Conservation (phyloP, 2,329 filamentous ascomycete species). For the Neobulgaria alba region DNA sequence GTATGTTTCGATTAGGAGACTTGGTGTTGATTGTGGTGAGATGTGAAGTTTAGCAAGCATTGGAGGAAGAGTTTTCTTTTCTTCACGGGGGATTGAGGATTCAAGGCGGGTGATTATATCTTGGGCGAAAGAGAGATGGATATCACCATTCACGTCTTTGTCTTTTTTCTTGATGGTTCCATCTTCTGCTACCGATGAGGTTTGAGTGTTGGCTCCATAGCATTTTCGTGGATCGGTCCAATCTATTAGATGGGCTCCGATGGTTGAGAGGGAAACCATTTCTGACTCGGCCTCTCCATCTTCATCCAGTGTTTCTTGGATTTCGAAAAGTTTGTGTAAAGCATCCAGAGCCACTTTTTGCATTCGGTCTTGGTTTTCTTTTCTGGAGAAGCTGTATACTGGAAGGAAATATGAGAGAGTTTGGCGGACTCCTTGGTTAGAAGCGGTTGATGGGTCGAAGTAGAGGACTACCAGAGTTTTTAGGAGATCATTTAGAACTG, state of each 20-base stretch:
- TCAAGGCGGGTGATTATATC: slow-evolving; percentile 70
- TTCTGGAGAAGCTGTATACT: slow-evolving; percentile 81
- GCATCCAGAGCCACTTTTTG: slow-evolving; percentile 63
- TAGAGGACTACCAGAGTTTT: slow-evolving; percentile 78
- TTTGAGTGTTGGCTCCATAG: slow-evolving; percentile 40
- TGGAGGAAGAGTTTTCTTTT: slow-evolving; percentile 71
- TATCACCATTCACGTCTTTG: slow-evolving; percentile 62
- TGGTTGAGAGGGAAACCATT: slow-evolving; percentile 69
- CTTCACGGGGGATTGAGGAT: slow-evolving; percentile 56
- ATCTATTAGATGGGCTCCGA: slow-evolving; percentile 78
- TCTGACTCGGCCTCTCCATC: slow-evolving; percentile 68
- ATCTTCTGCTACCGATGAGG: slow-evolving; percentile 34
- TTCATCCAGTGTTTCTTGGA: slow-evolving; percentile 63
- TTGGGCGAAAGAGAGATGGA: slow-evolving; percentile 70
- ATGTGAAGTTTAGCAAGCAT: slow-evolving; percentile 79
- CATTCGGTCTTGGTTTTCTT: slow-evolving; percentile 79
- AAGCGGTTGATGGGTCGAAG: slow-evolving; percentile 75
- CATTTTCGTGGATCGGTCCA: slow-evolving; percentile 91
- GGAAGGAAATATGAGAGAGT: slow-evolving; percentile 89
- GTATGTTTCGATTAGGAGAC: slow-evolving; percentile 50
- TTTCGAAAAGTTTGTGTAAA: slow-evolving; percentile 64
- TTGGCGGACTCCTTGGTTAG: slow-evolving; percentile 77
- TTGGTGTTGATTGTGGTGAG: slow-evolving; percentile 53
- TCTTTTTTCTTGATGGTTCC: slow-evolving; percentile 49
- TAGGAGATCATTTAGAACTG: slow-evolving; percentile 64